These are phyloP conservation scores for Coemansia sp. DNA, from an alignment of 192 early-diverging fungal species.

Conservation along the genomic window DNA sequence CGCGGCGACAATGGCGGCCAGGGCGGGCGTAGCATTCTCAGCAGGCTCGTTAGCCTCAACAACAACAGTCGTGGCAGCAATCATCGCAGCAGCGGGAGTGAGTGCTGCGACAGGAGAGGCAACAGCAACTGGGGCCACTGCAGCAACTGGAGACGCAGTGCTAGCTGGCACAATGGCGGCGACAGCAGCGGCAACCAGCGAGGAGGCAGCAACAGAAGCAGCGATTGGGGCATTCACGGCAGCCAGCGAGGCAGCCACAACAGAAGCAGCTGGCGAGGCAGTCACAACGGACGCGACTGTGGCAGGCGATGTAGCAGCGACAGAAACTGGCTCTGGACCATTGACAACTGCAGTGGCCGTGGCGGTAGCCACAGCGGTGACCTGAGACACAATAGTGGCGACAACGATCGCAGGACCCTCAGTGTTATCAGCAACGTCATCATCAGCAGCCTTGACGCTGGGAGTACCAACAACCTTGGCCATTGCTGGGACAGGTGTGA, in stretches of 20 bases:
- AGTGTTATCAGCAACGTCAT: conserved; percentile 12
- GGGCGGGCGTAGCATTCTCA: not conserved
- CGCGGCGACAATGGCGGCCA: conserved; percentile 40
- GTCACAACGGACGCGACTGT: not conserved
- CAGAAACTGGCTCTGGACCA: not conserved
- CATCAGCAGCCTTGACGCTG: conserved; percentile 7
- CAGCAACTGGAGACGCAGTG: not conserved
- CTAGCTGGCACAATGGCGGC: not conserved
- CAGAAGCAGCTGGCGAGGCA: not conserved
- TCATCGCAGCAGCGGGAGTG: not conserved
- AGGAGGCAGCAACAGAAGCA: not conserved
- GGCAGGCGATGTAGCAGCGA: conserved; percentile 1
- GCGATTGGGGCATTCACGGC: too few species aligned
- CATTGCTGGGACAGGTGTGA: not conserved
- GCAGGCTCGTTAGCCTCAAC: not conserved
- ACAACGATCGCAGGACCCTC: not conserved
- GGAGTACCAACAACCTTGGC: not conserved
- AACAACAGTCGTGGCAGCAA: not conserved
- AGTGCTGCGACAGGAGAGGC: not conserved
- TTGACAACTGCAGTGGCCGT: not conserved
- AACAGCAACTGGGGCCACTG: not conserved
- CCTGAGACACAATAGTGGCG: not conserved
- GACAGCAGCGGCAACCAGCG: not conserved
- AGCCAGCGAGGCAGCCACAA: not conserved
- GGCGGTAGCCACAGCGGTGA: conserved; percentile 3